A percentile compares a stretch with the other conserved stretches of the same genome.
Conservation (phyloP, 805 yeast species). For the Wickerhamiella shivajii region DNA sequence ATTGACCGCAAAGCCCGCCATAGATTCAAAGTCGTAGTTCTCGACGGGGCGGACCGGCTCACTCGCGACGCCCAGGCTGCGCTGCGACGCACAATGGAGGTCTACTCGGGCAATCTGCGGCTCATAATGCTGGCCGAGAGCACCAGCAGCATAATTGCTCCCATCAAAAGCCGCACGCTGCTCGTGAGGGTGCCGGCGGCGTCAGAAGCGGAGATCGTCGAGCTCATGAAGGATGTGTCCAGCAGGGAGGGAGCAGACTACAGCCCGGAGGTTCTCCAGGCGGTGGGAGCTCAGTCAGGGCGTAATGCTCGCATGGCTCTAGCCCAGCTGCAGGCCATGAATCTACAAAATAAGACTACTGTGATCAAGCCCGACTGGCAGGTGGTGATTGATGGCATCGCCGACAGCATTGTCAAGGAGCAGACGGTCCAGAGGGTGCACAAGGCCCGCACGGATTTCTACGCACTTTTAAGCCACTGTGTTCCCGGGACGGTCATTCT, state of each 20-base stretch:
- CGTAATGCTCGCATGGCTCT: slow-evolving; percentile 69
- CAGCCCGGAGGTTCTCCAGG: slow-evolving; percentile 23
- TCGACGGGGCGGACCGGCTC: slow-evolving; percentile 94
- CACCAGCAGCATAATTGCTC: slow-evolving; percentile 82
- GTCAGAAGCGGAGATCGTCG: slow-evolving; percentile 37
- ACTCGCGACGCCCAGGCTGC: slow-evolving; percentile 91
- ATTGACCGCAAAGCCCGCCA: slow-evolving; percentile 55
- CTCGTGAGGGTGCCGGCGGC: slow-evolving; percentile 85
- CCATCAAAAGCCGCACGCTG: slow-evolving; percentile 85
- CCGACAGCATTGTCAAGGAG: slow-evolving; percentile 42
- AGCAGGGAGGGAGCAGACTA: slow-evolving; percentile 37
- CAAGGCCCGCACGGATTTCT: slow-evolving; percentile 48
- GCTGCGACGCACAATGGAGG: slow-evolving; percentile 66
- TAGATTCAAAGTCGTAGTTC: slow-evolving; percentile 60
- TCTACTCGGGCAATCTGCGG: slow-evolving; percentile 60
- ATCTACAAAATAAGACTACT: slow-evolving; percentile 21
- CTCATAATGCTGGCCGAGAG: slow-evolving; percentile 75
- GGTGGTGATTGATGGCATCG: slow-evolving; percentile 52
- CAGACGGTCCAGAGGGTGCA: slow-evolving; percentile 39
- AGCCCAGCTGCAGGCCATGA: slow-evolving; percentile 66
- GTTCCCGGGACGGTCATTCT: slow-evolving; percentile 77
- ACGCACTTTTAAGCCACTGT: slow-evolving; percentile 83
- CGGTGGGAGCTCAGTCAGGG: slow-evolving; percentile 40
- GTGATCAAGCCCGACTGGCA: slow-evolving; percentile 67
- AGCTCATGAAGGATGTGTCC: slow-evolving; percentile 42